phyloP scores from a whole-genome alignment of 371 early-diverging fungal species.

The Globomyces sp. region DNA sequence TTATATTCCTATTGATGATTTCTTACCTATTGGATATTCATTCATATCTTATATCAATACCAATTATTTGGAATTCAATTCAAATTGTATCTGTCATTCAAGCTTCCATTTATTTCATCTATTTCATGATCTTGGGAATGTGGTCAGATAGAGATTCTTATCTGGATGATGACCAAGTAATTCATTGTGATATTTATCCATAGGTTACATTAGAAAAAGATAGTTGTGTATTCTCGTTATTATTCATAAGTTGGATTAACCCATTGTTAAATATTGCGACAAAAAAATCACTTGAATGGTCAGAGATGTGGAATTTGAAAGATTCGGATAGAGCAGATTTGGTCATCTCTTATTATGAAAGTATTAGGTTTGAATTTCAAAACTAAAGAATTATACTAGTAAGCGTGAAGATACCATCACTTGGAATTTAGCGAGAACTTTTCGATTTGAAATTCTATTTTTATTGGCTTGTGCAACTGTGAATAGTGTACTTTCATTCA shows the following conservation, averaged over 20 bases:
- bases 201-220: too few relatives aligned
- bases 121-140: neutral
- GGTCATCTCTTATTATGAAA: neutral
- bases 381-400: neutral
- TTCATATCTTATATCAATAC: too few relatives aligned
- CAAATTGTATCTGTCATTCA: too few relatives aligned
- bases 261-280: neutral
- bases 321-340: neutral
- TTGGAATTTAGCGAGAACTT: neutral
- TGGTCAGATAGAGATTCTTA: neutral
- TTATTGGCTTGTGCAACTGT: conserved; percentile 21
- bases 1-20: too few relatives aligned
- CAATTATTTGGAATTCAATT: too few relatives aligned
- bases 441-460: conserved; percentile 4
- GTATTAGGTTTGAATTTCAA: neutral
- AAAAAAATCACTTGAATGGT: neutral
- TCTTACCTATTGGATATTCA: too few relatives aligned
- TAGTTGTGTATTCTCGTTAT: neutral
- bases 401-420: neutral
- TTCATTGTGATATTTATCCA: too few relatives aligned
- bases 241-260: neutral
- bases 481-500: conserved; percentile 25
- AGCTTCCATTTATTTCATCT: neutral
- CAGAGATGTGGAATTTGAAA: neutral
- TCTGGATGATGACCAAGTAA: neutral